Evolutionary conservation across 169 alveolate genomes (phyloP).

Genomic region (Cyclospora cayetanensis): DNA sequence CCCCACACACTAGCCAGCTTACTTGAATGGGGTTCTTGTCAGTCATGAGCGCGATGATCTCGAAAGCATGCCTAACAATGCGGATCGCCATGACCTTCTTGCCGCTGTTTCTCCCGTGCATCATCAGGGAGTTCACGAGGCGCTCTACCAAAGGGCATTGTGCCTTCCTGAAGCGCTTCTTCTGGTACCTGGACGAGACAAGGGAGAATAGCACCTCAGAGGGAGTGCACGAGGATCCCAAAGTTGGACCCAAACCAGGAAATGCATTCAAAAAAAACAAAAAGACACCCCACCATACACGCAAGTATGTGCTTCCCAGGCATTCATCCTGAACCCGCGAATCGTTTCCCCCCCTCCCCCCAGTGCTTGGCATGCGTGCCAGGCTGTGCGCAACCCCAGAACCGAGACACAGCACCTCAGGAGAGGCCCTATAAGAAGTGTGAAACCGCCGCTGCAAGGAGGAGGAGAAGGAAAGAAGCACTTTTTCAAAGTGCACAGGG

Average conservation of each 20-base stretch:
- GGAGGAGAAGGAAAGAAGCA: background rate
- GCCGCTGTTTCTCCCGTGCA: constrained; percentile 97
- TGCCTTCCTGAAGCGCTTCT: constrained; percentile 98
- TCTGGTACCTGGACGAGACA: constrained; percentile 87
- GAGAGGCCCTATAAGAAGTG: too few relatives aligned
- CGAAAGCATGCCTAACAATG: constrained; percentile 98
- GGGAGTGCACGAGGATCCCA: background rate
- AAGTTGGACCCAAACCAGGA: background rate
- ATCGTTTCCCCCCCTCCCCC: too few relatives aligned
- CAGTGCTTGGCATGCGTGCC: too few relatives aligned
- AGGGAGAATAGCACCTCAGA: background rate
- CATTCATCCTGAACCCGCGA: too few relatives aligned
- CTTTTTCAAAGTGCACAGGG: background rate
- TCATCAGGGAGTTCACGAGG: constrained; percentile 91
- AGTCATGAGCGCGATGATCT: constrained; percentile 95
- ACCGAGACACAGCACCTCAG: too few relatives aligned
- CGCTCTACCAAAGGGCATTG: constrained; percentile 99
- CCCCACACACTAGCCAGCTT: too few relatives aligned
- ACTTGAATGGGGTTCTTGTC: constrained; percentile 98
- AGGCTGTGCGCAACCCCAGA: too few relatives aligned
- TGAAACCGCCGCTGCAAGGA: too few relatives aligned
- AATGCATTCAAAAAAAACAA: background rate
- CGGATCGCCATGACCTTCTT: constrained; percentile 98
- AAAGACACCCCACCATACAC: background rate
- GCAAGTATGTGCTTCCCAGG: too few relatives aligned